Evolutionary conservation across 441 rosid genomes (phyloP).

Genomic region (Daphne laureola): DNA sequence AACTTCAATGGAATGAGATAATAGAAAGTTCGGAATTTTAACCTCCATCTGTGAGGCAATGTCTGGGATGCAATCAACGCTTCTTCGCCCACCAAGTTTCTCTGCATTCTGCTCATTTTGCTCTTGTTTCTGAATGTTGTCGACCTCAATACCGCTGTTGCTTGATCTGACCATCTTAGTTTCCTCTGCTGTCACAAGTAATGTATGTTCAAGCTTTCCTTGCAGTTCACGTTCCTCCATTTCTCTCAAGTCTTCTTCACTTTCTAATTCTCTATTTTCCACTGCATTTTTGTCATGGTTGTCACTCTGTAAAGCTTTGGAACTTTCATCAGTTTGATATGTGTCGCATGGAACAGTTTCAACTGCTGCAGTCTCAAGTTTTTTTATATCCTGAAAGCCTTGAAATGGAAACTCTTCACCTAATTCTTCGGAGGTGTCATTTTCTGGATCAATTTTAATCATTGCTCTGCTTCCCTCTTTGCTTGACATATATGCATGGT

Average conservation of each 20-base stretch:
- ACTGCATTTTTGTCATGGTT: too few relatives aligned
- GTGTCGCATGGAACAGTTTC: too few relatives aligned
- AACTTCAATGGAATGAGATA: not conserved
- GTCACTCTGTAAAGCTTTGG: too few relatives aligned
- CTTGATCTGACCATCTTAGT: slow-evolving; percentile 8
- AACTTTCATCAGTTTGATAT: too few relatives aligned
- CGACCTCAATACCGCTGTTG: not conserved
- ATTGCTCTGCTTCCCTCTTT: too few relatives aligned
- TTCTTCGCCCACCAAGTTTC: slow-evolving; percentile 1
- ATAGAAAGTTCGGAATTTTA: not conserved
- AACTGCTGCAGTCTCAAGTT: too few relatives aligned
- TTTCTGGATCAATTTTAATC: too few relatives aligned
- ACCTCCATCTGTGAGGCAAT: slow-evolving; percentile 6
- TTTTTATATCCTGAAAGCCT: too few relatives aligned
- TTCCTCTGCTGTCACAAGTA: slow-evolving; percentile 2
- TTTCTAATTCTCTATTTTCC: too few relatives aligned
- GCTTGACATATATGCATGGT: too few relatives aligned
- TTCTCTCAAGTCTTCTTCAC: not conserved
- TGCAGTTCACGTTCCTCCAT: slow-evolving; percentile 9
- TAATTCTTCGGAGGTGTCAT: too few relatives aligned
- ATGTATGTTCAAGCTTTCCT: slow-evolving; percentile 14
- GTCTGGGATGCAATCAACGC: not conserved
- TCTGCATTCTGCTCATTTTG: slow-evolving; percentile 9
- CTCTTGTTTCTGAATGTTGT: slow-evolving; percentile 1
- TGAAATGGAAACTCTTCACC: too few relatives aligned